Conservation (phyloP, 2,329 filamentous ascomycete species). For the Pyrenochaeta sp. region DNA sequence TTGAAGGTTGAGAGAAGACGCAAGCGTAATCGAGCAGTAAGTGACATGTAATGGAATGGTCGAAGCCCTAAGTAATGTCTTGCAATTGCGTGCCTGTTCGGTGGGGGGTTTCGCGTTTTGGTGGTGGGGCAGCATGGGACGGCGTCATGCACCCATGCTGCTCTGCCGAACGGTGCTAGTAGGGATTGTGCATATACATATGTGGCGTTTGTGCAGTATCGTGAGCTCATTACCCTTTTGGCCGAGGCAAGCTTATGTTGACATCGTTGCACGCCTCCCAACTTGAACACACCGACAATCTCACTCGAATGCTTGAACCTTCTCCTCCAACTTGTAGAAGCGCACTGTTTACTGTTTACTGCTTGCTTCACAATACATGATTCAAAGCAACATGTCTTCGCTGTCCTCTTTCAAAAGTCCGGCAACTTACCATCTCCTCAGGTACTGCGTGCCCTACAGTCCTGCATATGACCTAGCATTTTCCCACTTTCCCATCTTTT, state of each 20-base stretch:
- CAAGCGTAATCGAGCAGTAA: too few relatives aligned
- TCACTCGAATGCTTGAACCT: too few relatives aligned
- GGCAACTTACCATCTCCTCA: constrained; percentile 79
- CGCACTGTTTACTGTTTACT: not conserved
- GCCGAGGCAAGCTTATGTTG: constrained; percentile 10
- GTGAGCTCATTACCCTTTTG: constrained; percentile 29
- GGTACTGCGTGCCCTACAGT: constrained; percentile 55
- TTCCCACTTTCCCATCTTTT: constrained; percentile 9
- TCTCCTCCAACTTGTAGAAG: too few relatives aligned
- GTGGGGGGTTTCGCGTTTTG: too few relatives aligned
- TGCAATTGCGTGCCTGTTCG: too few relatives aligned
- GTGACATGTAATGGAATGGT: too few relatives aligned
- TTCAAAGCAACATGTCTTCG: constrained; percentile 55
- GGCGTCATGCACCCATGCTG: too few relatives aligned
- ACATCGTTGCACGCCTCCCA: not conserved
- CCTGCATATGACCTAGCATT: constrained; percentile 4
- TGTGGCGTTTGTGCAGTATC: constrained; percentile 14
- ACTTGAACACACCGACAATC: not conserved
- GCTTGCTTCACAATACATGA: too few relatives aligned
- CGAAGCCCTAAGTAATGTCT: too few relatives aligned
- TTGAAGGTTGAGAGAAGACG: not conserved
- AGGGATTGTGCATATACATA: not conserved
- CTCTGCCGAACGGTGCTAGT: too few relatives aligned
- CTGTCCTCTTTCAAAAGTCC: constrained; percentile 65
- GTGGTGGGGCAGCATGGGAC: too few relatives aligned